Conservation (phyloP, 371 early-diverging fungal genomes). For the Mucor lusitanicus region DNA sequence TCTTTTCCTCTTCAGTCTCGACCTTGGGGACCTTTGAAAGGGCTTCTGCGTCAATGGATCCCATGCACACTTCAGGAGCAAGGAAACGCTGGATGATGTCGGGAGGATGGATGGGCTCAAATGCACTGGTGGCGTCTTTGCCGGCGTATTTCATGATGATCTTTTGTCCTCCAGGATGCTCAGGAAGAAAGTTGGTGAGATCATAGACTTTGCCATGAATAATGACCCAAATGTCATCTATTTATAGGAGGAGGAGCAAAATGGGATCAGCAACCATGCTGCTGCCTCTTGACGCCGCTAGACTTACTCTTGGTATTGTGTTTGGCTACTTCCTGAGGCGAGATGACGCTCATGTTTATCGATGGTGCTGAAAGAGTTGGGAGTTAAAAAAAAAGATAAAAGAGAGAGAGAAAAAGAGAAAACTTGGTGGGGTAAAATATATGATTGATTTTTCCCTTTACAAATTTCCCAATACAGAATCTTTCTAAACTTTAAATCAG, state of each 20-base stretch:
- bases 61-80: constrained; percentile 55
- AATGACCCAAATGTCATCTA: constrained; percentile 83
- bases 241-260: not conserved
- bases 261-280: not conserved
- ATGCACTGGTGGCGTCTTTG: constrained; percentile 82
- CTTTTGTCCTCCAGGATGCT: constrained; percentile 72
- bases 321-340: constrained; percentile 64
- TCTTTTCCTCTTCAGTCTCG: constrained; percentile 46
- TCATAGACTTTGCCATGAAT: constrained; percentile 85
- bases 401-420: constrained; percentile 1
- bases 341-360: constrained; percentile 28
- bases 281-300: not conserved
- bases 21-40: constrained; percentile 23
- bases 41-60: constrained; percentile 46
- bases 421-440: not conserved
- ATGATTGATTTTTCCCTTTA: not conserved
- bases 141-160: constrained; percentile 72
- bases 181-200: constrained; percentile 73
- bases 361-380: not conserved
- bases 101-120: constrained; percentile 66
- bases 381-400: constrained; percentile 1
- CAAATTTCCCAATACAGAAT: not conserved
- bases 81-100: constrained; percentile 64
- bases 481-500: not conserved
- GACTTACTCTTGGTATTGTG: constrained; percentile 60